Conservation (phyloP, 768 basidiomycete species). For the Neoboletus subvelutipes region DNA sequence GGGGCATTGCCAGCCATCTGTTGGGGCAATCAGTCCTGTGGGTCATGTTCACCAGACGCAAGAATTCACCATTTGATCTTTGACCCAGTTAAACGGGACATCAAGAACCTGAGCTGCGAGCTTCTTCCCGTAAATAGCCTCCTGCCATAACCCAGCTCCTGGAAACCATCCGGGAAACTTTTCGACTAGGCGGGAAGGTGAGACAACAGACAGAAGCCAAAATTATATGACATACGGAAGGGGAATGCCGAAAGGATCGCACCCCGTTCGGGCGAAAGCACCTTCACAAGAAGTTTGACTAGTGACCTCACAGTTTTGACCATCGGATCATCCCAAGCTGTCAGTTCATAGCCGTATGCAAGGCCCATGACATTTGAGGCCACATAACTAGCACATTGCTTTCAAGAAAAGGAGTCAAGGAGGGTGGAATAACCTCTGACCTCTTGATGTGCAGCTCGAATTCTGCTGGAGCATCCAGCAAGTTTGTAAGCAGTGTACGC, state of each 20-base stretch:
- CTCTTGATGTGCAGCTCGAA: slow-evolving; percentile 27
- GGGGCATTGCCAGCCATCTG: slow-evolving; percentile 19
- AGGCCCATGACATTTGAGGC: slow-evolving; percentile 28
- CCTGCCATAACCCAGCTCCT: slow-evolving; percentile 18
- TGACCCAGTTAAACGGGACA: slow-evolving; percentile 25
- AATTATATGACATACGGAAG: slow-evolving; percentile 14
- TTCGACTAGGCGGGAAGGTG: slow-evolving; percentile 11
- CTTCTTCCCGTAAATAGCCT: slow-evolving; percentile 13
- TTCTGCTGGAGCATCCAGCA: slow-evolving; percentile 23
- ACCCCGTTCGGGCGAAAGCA: slow-evolving; percentile 19
- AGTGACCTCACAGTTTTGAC: slow-evolving; percentile 18
- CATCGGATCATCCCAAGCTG: slow-evolving; percentile 21
- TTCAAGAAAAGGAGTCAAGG: not conserved
- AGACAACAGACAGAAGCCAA: not conserved
- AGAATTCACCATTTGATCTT: slow-evolving; percentile 21
- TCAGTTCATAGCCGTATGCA: slow-evolving; percentile 26
- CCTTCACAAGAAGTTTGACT: slow-evolving; percentile 20
- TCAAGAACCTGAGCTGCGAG: slow-evolving; percentile 23
- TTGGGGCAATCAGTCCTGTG: not conserved
- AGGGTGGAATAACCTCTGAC: not conserved
- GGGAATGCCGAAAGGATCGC: slow-evolving; percentile 25
- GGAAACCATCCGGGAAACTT: slow-evolving; percentile 28
- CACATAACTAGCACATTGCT: slow-evolving; percentile 13
- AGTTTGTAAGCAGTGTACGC: slow-evolving; percentile 19
- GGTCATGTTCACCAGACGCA: no score